These are phyloP conservation scores for Boletellus sp. DNA, from an alignment of 768 basidiomycete genomes.

Conservation along the genomic window DNA sequence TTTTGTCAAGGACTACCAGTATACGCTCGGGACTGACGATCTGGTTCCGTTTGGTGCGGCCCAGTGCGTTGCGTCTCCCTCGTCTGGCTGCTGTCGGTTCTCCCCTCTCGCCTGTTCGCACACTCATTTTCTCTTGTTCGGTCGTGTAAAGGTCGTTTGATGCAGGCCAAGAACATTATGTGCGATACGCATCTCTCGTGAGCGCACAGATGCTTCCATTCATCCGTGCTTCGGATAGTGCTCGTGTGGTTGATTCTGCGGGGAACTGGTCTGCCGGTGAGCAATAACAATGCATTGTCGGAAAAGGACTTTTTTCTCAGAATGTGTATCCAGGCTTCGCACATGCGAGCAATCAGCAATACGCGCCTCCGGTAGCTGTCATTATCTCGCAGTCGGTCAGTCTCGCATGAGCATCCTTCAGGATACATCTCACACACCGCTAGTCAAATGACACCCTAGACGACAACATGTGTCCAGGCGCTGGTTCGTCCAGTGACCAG, in stretches of 20 bases:
- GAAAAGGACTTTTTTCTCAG: neutral
- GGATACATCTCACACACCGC: neutral
- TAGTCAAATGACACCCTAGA: slow-evolving; percentile 64
- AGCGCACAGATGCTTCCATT: slow-evolving; percentile 45
- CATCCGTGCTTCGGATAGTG: slow-evolving; percentile 42
- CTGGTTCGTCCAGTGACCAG: slow-evolving; percentile 39
- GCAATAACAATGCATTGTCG: neutral
- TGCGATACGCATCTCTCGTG: slow-evolving; percentile 51
- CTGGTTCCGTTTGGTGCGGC: slow-evolving; percentile 63
- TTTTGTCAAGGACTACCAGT: slow-evolving; percentile 56
- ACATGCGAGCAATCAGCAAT: slow-evolving; percentile 41
- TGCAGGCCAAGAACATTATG: slow-evolving; percentile 46
- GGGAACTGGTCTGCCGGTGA: slow-evolving; percentile 63
- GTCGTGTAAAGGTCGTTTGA: slow-evolving; percentile 39
- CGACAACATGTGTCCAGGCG: slow-evolving; percentile 56
- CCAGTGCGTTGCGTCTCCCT: slow-evolving; percentile 49
- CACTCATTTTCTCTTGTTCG: neutral
- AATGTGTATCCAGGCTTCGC: slow-evolving; percentile 36
- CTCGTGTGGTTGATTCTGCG: slow-evolving; percentile 61
- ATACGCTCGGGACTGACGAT: slow-evolving; percentile 51
- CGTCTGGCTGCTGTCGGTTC: slow-evolving; percentile 11
- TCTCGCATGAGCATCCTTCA: neutral
- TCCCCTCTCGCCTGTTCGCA: slow-evolving; percentile 37
- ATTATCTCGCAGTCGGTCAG: slow-evolving; percentile 53
- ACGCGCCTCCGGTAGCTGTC: slow-evolving; percentile 37